These are phyloP conservation scores for Amanita rubescens DNA, from an alignment of 768 basidiomycete genomes.

Conservation along the genomic window DNA sequence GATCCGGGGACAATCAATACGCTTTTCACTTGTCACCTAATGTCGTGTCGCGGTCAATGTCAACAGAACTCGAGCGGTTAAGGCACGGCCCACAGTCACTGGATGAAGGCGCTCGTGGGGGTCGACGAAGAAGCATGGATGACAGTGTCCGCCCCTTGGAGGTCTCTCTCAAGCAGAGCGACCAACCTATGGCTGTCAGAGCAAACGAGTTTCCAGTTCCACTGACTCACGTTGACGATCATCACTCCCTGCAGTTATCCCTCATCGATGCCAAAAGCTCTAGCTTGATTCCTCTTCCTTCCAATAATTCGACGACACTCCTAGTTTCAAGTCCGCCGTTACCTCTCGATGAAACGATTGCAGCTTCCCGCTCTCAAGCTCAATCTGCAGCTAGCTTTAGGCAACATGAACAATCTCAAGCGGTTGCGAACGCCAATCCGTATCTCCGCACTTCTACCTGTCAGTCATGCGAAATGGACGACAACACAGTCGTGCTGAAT, in stretches of 20 bases:
- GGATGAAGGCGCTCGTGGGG: conserved; percentile 17
- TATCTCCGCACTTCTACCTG: background rate
- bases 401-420: background rate
- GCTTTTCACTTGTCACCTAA: conserved; percentile 17
- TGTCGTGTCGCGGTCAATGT: background rate
- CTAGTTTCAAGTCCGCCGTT: background rate
- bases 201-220: conserved; percentile 11
- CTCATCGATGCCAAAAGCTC: background rate
- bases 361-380: background rate
- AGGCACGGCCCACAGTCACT: conserved; percentile 32
- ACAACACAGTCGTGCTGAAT: background rate
- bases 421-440: background rate
- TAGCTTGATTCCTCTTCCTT: background rate
- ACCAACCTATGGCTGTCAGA: conserved; percentile 1
- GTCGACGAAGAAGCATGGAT: conserved; percentile 35
- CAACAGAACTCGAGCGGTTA: conserved; percentile 13
- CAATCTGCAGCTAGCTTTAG: background rate
- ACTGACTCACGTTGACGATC: conserved; percentile 15
- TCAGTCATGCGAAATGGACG: background rate
- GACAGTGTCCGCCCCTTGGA: conserved; percentile 37
- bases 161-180: conserved; percentile 26
- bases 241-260: conserved; percentile 18
- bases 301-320: background rate
- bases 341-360: background rate
- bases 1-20: conserved; percentile 8